Percentiles rank a stretch among this genome's conserved stretches.
These are phyloP conservation scores for Calonectria henricotiae DNA, from an alignment of 2,329 filamentous ascomycete species.

Conservation along the genomic window DNA sequence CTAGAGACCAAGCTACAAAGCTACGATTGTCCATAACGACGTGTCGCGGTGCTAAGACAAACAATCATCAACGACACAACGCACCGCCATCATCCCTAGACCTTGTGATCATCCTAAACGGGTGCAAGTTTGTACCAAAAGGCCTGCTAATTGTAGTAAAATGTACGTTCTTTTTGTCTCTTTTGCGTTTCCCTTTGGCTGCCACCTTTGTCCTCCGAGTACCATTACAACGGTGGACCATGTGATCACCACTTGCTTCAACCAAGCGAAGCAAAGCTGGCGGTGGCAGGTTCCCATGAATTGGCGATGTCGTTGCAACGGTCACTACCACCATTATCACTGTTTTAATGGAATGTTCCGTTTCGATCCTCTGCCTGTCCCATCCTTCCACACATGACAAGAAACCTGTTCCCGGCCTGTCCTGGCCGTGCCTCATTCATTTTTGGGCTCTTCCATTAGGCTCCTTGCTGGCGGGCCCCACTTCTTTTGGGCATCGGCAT, in stretches of 20 bases:
- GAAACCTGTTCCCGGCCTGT: slow-evolving; percentile 28
- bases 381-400: slow-evolving; percentile 32
- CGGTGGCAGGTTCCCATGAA: slow-evolving; percentile 46
- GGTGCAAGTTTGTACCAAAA: background rate
- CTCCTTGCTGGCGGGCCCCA: slow-evolving; percentile 41
- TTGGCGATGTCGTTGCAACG: slow-evolving; percentile 40
- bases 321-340: slow-evolving; percentile 28
- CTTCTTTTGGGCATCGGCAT: slow-evolving; percentile 44
- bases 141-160: background rate
- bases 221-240: slow-evolving; percentile 43
- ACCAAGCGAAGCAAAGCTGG: slow-evolving; percentile 45
- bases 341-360: slow-evolving; percentile 6
- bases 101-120: slow-evolving; percentile 19
- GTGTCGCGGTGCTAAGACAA: slow-evolving; percentile 45
- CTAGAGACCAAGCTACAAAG: slow-evolving; percentile 44
- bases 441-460: slow-evolving; percentile 47
- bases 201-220: slow-evolving; percentile 19
- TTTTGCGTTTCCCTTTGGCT: background rate
- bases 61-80: slow-evolving; percentile 38
- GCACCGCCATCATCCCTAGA: slow-evolving; percentile 15
- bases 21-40: background rate
- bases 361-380: slow-evolving; percentile 14
- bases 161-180: slow-evolving; percentile 21
- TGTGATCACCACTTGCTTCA: slow-evolving; percentile 47
- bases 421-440: slow-evolving; percentile 25